A percentile compares a stretch with the other conserved stretches of the same genome.
These are phyloP conservation scores for Trichoderma aggressivum DNA, from an alignment of 2,329 filamentous ascomycete genomes.

Conservation along the genomic window DNA sequence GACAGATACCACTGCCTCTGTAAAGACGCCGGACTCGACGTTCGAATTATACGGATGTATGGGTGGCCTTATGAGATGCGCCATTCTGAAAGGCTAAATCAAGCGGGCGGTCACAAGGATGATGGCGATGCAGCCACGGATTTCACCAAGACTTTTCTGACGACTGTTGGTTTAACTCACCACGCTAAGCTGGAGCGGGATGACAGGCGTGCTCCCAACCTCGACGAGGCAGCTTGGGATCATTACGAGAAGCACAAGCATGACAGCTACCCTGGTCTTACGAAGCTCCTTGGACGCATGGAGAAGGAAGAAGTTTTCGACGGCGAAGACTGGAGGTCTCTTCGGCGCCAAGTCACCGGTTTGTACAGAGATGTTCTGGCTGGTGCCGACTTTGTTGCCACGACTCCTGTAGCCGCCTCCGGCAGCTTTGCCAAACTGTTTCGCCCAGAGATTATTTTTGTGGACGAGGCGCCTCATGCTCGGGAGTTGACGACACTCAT, in stretches of 20 bases:
- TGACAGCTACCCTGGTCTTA: slow-evolving; percentile 34
- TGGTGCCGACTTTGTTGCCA: slow-evolving; percentile 43
- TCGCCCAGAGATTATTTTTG: slow-evolving; percentile 79
- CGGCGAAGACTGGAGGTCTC: slow-evolving; percentile 28
- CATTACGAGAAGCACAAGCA: slow-evolving; percentile 35
- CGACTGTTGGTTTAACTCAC: slow-evolving; percentile 26
- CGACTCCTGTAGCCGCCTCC: slow-evolving; percentile 44
- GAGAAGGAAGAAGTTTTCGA: slow-evolving; percentile 27
- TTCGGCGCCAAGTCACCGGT: slow-evolving; percentile 32
- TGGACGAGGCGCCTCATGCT: slow-evolving; percentile 62
- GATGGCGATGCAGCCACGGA: slow-evolving; percentile 24
- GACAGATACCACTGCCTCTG: slow-evolving; percentile 40
- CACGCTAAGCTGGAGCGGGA: slow-evolving; percentile 20
- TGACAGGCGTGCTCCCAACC: slow-evolving; percentile 33
- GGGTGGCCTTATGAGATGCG: slow-evolving; percentile 39
- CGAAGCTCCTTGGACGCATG: slow-evolving; percentile 35
- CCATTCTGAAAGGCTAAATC: slow-evolving; percentile 31
- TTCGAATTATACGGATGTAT: slow-evolving; percentile 39
- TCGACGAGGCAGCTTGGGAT: slow-evolving; percentile 44
- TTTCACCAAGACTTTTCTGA: slow-evolving; percentile 37
- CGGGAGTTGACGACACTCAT: slow-evolving; percentile 46
- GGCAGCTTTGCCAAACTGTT: slow-evolving; percentile 50
- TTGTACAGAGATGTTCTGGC: slow-evolving; percentile 40
- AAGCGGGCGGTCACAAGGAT: neutral
- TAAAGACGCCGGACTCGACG: slow-evolving; percentile 32